Base-by-base conservation (phyloP, 2,329 filamentous ascomycete genomes). In the Didymellaceae sp. region DNA sequence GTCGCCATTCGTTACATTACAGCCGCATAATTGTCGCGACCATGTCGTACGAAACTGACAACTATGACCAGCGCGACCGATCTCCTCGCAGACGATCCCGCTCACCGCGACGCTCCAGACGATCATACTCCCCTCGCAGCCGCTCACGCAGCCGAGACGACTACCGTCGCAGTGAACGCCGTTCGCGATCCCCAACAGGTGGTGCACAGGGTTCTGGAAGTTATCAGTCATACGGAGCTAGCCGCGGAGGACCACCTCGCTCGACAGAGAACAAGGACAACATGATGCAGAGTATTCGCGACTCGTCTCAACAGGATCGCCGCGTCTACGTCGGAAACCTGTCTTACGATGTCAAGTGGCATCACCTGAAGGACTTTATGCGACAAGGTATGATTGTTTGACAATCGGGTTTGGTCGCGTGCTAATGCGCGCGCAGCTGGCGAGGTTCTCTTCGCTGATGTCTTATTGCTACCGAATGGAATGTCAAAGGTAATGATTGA, bases 401-500 rank as follows among this genome's bases (percentile, higher is more conserved):
- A 20, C 37, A 7, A 5, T 9, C 21, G 28, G 31, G 14, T 42
- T 14, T 41, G 57, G 57, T 61, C 47, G 32, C 44, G 45, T 57
- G 65, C 73, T 77, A 68, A 76, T 69, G 51, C 57, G 45, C 56
- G 62, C 73, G 67, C 78, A 97, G 94, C 94, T 82, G 94, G 94
- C 85, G 93, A 97, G 79, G 94, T 99, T 77, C 86, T 97, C 81
- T 99, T 96, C 82, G 94, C 94, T 82, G 94, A 99, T 85, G 94
- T 99, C 75, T 87, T 99, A 80, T 84, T 96, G 78, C 91, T 99
- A 88, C 94, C 94, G 74, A 99, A 99, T 85, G 94, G 94, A 92
- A 99, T 99, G 94, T 97, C 93, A 90, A 99, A 99, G 93, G 93
- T 97, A 92, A 91, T 91, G 90, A 91, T 40, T 86, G 87, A 85